Evolutionary conservation across 768 basidiomycete species (phyloP).

Genomic region (Psilocybe cyanescens): DNA sequence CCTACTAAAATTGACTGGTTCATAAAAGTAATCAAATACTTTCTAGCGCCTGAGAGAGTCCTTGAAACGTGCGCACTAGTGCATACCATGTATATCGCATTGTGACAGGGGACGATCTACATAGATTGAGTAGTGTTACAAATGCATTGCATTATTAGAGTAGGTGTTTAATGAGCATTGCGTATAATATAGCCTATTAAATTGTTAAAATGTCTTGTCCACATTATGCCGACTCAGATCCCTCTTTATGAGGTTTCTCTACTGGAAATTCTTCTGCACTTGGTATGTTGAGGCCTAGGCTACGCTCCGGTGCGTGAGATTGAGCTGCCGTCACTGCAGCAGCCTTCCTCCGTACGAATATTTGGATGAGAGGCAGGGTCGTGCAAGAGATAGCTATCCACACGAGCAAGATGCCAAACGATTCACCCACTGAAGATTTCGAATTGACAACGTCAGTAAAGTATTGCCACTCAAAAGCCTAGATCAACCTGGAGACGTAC

Average conservation of each 20-base stretch:
- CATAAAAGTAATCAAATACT: no score
- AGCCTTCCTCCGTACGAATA: constrained; percentile 27
- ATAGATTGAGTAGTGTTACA: no score
- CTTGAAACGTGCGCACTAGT: no score
- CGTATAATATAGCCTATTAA: no score
- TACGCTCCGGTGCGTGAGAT: background rate
- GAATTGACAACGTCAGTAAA: background rate
- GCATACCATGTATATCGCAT: no score
- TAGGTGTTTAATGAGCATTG: no score
- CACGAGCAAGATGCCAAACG: constrained; percentile 57
- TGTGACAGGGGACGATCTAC: no score
- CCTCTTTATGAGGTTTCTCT: background rate
- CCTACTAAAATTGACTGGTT: no score
- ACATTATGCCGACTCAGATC: background rate
- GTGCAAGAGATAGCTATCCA: constrained; percentile 60
- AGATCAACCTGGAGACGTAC: constrained; percentile 33
- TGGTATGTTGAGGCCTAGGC: background rate
- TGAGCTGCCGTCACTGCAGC: background rate
- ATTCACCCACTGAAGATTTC: constrained; percentile 49
- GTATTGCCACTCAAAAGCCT: background rate
- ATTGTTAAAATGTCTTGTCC: background rate
- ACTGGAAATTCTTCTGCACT: background rate
- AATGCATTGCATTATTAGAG: no score
- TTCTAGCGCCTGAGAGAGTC: no score
- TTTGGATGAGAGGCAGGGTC: constrained; percentile 56